Base-by-base conservation (phyloP, 2,329 filamentous ascomycete genomes). In the Aschersonia sp. region DNA sequence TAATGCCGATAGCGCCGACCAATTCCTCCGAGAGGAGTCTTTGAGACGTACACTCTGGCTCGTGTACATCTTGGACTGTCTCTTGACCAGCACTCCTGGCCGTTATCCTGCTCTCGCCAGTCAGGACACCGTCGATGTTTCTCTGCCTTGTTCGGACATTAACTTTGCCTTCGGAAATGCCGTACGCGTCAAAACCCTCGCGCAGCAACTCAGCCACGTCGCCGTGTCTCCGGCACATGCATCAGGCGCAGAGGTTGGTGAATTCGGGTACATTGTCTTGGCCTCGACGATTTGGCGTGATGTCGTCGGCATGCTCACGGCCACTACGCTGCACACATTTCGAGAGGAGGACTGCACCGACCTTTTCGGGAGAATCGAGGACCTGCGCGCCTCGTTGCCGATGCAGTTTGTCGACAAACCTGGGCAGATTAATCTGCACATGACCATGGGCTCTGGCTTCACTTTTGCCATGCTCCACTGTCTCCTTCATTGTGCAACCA, bases 381-480 rank as follows among this genome's bases (percentile, higher is more conserved):
- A 64, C 7, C 71, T 79, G 9, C 72, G 76, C 33, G 66, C 65
- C 51, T 71, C 71, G 1, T 60, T 79, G 43, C 76, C 76, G 1
- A 71, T 75, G 65, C 76, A 79, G 59, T 78, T 76, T 49, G 67
- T 75, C 51, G 76, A 80, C 56, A 79, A 79, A 61, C 72, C 74
- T 0, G 73, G 72, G 40, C 76, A 80, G 61, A 76, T 79, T 57
- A 75, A 72, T 55, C 64, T 79, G 5, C 76, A 80, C 59, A 78
- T 80, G 57, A 79, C 76, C 22, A 79, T 79, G 76, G 76, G 76
- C 37, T 78, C 75, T 43, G 76, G 76, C 48, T 76, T 75, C 55
- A 79, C 75, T 0, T 80, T 76, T 57, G 75, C 76, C 52, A 77
- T 80, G 73, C 68, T 80, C 46, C 76, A 80, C 59, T 78, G 73